Conservation (phyloP, 345 rosid species). For the Dipteronia dyeriana region DNA sequence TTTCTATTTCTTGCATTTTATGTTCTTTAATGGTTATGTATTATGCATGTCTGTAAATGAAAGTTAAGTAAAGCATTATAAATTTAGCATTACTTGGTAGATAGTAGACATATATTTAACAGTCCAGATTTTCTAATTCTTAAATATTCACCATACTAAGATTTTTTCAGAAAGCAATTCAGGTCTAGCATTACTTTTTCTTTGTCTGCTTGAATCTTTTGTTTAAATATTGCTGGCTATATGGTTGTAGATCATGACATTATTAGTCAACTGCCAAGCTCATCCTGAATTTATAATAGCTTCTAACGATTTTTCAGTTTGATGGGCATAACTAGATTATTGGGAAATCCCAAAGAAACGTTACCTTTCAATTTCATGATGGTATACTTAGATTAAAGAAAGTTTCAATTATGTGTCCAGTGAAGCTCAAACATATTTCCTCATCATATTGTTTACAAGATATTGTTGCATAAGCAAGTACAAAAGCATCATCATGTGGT, state of each 20-base stretch:
- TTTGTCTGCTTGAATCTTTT: not conserved
- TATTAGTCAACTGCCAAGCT: not conserved
- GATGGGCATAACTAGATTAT: not conserved
- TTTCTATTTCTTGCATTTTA: not conserved
- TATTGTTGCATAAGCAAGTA: conserved; percentile 3
- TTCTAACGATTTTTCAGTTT: not conserved
- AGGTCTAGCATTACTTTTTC: not conserved
- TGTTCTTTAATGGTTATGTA: not conserved
- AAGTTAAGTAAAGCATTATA: not conserved
- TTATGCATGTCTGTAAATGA: not conserved
- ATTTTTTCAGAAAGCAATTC: not conserved
- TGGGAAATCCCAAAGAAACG: not conserved
- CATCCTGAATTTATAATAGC: not conserved
- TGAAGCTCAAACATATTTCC: not conserved
- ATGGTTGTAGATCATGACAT: not conserved
- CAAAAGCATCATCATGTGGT: not conserved
- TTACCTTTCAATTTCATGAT: not conserved
- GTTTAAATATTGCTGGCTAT: not conserved
- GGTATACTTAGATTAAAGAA: not conserved
- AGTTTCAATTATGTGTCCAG: not conserved
- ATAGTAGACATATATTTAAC: not conserved
- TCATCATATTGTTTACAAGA: not conserved
- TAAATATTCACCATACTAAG: not conserved
- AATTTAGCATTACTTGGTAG: conserved; percentile 1
- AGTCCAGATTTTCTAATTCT: not conserved